Conservation (phyloP, 148 eudicot species). For the Rhododendron williamsianum region DNA sequence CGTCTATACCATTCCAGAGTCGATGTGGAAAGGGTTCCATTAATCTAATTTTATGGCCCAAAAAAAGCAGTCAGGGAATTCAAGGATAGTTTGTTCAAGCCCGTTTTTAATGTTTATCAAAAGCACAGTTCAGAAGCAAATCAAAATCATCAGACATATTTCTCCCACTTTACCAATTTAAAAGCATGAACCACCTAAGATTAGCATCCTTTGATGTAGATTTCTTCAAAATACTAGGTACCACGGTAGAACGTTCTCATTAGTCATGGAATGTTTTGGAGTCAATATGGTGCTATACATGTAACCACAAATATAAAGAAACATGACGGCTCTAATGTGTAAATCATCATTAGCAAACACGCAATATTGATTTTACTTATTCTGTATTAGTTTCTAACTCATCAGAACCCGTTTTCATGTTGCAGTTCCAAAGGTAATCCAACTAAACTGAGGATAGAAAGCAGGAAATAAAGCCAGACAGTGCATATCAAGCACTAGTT, state of each 20-base stretch:
- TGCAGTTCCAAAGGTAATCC: background rate
- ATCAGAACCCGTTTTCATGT: background rate
- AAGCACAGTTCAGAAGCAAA: background rate
- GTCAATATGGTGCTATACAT: background rate
- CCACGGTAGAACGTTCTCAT: background rate
- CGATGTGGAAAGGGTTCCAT: background rate
- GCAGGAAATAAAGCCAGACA: background rate
- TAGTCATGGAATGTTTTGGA: background rate
- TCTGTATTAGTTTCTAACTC: background rate
- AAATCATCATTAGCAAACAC: background rate
- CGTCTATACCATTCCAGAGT: background rate
- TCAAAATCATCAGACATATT: background rate
- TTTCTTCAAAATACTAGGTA: background rate
- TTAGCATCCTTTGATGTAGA: background rate
- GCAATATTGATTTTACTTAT: background rate
- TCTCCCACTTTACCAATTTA: background rate
- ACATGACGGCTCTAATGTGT: background rate
- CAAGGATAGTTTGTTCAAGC: background rate
- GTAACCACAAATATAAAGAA: background rate
- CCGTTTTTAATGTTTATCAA: background rate
- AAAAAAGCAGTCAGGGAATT: background rate
- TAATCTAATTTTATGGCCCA: background rate
- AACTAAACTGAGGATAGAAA: background rate
- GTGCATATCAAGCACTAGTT: background rate
- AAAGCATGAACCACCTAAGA: background rate